Evolutionary conservation across 164 flowering plant genomes (phyloP), one percentile per base, ranked within the genome.

Genomic region (Protea cynaroides): DNA sequence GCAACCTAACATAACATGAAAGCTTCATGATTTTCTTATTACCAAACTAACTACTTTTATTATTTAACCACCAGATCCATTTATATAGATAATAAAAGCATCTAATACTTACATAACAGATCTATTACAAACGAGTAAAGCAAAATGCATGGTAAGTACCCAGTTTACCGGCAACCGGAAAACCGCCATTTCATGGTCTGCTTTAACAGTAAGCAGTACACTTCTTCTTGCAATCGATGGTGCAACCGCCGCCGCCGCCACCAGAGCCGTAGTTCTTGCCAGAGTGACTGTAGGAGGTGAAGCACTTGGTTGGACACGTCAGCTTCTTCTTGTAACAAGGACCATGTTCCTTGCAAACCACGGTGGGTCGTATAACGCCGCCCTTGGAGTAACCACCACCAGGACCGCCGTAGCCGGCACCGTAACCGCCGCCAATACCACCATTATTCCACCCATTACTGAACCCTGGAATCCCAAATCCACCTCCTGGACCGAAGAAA

Each of bases 161-260:
- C 55, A 62, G 62, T 55, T 68, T 68, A 25, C 56, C 25, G 61
- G 66, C 29, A 15, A 62, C 65, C 49, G 61, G 65, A n/a, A 69
- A 69, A 62, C 65, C 64, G 54, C 14, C 51, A 17, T 8, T 36
- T n/a, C n/a, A n/a, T n/a, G n/a, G n/a, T 14, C n/a, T 44, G 1
- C n/a, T 63, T 62, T 78, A 92, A 68, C 98, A 92, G 54, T 80
- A 87, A 69, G 94, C 97, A 11, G 68, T 25, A 56, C 98, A 92
- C 24, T 84, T 89, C 79, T 81, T 92, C 84, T 78, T 80, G 72
- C 98, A 92, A 64, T 92, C 98, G 52, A 92, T 73, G 76, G 85
- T 85, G 82, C 98, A 92, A 1, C 98, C 94, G n/a, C 98, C 98
- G 11, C 97, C 93, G 4, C 98, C 98, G 14, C 98, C 98, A 8